A percentile compares a stretch with the other conserved stretches of the same genome.
Conservation (phyloP, 2,329 filamentous ascomycete genomes). For the Neopestalotiopsis clavispora region DNA sequence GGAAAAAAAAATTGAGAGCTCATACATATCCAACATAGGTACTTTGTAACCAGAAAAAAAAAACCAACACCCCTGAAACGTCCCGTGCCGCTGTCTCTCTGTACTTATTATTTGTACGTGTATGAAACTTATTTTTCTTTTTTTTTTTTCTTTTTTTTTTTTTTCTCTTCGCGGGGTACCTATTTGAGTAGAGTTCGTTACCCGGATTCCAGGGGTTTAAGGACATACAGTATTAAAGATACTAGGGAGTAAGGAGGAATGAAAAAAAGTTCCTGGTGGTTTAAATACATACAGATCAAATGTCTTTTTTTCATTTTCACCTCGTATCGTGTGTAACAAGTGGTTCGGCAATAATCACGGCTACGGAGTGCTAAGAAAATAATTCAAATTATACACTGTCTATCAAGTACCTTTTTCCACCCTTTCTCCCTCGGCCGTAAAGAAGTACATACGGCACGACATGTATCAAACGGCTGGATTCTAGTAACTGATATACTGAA, state of each 20-base stretch:
- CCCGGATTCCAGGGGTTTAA: too few species aligned
- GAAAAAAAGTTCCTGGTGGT: not conserved
- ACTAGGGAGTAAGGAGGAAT: not conserved
- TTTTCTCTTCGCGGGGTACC: not conserved
- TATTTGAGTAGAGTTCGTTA: not conserved
- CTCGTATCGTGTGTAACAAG: not conserved
- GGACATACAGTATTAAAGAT: too few species aligned
- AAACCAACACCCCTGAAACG: not conserved
- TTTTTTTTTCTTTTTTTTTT: too few species aligned
- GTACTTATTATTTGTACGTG: not conserved
- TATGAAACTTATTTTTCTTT: too few species aligned
- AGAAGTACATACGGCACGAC: too few species aligned
- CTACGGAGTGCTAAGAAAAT: not conserved
- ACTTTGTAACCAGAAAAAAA: not conserved
- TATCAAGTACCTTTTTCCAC: not conserved
- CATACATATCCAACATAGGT: not conserved
- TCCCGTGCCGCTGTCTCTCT: slow-evolving; percentile 13
- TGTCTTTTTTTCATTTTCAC: not conserved
- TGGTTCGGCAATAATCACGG: not conserved
- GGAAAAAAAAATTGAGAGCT: not conserved
- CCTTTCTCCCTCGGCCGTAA: not conserved
- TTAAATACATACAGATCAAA: not conserved
- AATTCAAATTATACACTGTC: not conserved
- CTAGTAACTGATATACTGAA: too few species aligned
- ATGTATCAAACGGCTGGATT: too few species aligned